These are phyloP conservation scores for Trichoderma brevicompactum DNA, from an alignment of 2,329 filamentous ascomycete genomes.

Conservation along the genomic window DNA sequence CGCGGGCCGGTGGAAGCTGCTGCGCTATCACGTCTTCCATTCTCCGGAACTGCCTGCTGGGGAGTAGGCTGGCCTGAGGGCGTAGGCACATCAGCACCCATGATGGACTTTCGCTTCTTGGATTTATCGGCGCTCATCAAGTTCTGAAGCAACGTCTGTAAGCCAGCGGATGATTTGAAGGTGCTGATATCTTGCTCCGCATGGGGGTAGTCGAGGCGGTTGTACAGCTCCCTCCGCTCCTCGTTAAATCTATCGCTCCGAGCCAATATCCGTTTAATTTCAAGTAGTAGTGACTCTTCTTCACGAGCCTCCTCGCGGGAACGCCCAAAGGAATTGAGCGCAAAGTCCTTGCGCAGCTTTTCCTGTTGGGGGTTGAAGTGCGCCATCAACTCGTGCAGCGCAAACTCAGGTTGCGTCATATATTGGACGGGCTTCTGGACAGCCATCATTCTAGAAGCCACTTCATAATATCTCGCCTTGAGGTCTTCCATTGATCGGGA, in stretches of 20 bases:
- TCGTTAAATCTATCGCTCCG: conserved; percentile 85
- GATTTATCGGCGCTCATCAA: conserved; percentile 82
- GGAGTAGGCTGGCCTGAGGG: conserved; percentile 46
- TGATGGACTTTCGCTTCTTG: conserved; percentile 80
- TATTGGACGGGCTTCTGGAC: conserved; percentile 77
- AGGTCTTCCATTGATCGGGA: conserved; percentile 82
- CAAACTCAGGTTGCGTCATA: conserved; percentile 87
- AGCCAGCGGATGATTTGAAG: conserved; percentile 80
- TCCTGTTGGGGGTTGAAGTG: conserved; percentile 86
- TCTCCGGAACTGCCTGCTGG: conserved; percentile 44
- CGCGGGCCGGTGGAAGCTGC: conserved; percentile 49
- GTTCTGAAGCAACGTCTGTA: conserved; percentile 80
- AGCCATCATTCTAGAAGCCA: conserved; percentile 82
- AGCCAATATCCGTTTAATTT: conserved; percentile 88
- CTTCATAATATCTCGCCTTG: conserved; percentile 87
- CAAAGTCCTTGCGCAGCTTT: conserved; percentile 80
- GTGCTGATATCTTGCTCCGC: conserved; percentile 70
- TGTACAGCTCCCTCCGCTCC: conserved; percentile 85
- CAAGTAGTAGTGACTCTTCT: conserved; percentile 85
- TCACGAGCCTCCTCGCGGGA: conserved; percentile 88
- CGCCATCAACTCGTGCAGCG: conserved; percentile 79
- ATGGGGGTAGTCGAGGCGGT: conserved; percentile 80
- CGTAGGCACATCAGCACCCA: conserved; percentile 59
- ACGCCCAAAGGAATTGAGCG: conserved; percentile 75
- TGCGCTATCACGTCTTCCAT: conserved; percentile 58